Percentiles rank a stretch among this genome's conserved stretches.
These are phyloP conservation scores for Camellia sinensis DNA, from an alignment of 148 eudicot species.

Conservation along the genomic window DNA sequence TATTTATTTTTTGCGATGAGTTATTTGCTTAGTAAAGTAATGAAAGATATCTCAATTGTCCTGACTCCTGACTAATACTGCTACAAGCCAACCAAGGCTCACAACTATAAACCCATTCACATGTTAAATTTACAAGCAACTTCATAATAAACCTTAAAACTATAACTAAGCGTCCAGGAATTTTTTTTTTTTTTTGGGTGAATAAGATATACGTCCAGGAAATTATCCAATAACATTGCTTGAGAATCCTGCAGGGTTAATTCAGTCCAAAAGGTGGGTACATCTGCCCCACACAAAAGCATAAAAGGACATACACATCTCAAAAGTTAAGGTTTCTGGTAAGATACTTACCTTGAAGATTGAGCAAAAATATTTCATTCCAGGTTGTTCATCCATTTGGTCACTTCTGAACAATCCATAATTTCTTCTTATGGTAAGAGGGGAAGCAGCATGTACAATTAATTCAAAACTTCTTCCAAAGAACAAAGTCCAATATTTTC, in stretches of 20 bases:
- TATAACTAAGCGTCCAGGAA: background rate
- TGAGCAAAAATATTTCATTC: no score
- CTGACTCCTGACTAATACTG: background rate
- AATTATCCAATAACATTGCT: background rate
- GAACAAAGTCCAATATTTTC: no score
- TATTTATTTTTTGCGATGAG: no score
- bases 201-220: no score
- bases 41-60: background rate
- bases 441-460: no score
- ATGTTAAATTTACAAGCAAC: background rate
- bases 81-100: background rate
- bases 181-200: no score
- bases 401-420: no score
- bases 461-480: no score
- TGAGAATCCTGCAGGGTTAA: background rate
- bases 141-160: background rate
- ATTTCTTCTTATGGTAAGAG: no score
- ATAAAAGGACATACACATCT: background rate
- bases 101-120: background rate
- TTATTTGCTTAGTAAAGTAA: background rate
- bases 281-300: background rate
- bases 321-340: background rate
- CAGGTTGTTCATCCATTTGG: no score
- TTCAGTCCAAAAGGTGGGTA: background rate
- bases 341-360: background rate